Evolutionary conservation across 106 monocot genomes (phyloP), one percentile per base, ranked within the genome.

Genomic region (Acorus calamus): DNA sequence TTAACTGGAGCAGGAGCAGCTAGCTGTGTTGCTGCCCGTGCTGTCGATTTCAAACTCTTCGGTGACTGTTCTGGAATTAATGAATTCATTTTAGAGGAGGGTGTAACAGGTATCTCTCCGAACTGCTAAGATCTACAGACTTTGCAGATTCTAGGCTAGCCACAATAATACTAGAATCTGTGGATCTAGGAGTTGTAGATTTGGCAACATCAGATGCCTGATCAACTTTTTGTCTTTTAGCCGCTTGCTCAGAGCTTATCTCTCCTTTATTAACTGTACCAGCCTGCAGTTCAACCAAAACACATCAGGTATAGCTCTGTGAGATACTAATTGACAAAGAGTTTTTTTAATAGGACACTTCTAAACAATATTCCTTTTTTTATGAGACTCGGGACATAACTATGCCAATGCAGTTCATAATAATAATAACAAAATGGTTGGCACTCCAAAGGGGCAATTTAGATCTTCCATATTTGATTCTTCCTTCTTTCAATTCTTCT

Each of bases 231-330:
- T 60, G 78, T 56, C 66, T 74, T 80, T 84, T 87, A 58, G 50
- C 75, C 57, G 79, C 50, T 59, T 69, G 80, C 62, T 77, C 77
- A 52, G 53, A 53, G 46, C 46, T 44, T 14, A 14, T 50, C 64
- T 81, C 91, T n/a, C 47, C 73, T 51, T 87, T 87, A 52, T 82
- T 78, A 3, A 51, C 45, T 56, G 69, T 52, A 74, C 66, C 59
- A 71, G 79, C 65, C 83, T 83, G 77, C 53, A 66, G 50, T 53
- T 28, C 0, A 28, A 1, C 28, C 28, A 28, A 28, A 28, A 28
- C 28, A 28, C 1, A 28, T 28, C 28, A 28, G 28, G 28, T 28
- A 28, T 28, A 28, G 28, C 28, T 28, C 28, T 28, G 28, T 28
- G 28, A 28, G 28, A 28, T 28, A 28, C 28, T 28, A 28, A 28